Evolutionary conservation across 2,329 filamentous ascomycete species (phyloP), one percentile per base, ranked within the genome.

Genomic region (Arachnopeziza araneosa): DNA sequence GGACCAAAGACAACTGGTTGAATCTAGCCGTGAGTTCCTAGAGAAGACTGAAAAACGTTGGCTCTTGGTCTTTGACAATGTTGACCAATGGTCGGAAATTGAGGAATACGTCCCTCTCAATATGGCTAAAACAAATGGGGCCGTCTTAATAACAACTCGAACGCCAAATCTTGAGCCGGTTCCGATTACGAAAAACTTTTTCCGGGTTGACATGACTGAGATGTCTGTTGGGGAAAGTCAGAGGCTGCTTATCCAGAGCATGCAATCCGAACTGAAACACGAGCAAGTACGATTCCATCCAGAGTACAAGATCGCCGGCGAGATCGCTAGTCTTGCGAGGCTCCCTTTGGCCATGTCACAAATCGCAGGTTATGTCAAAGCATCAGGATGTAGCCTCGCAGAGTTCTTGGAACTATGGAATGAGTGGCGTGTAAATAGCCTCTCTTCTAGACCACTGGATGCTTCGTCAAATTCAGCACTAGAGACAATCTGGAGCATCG

Each of bases 1-100:
- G 52, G 57, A 58, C 19, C 53, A 53, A 22, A 56, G 22, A 50
- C 36, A 10, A 48, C 50, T 66, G 50, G 64, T 62, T 1, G 55
- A 51, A 54, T 14, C 56, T 2, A 61, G 61, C 17, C 56, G 58
- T 21, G 62, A 67, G 17, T 67, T 64, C 14, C 51, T 67, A 12
- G 52, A 65, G 32, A 63, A 8, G 2, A 61, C 58, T 9, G 52
- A 58, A 14, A 63, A 61, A 48, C 50, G 60, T 56, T 67, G 65
- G 65, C 49, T 66, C 10, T 50, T 67, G 36, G 60, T 67, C 19
- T 58, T 65, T 36, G 62, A 67, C 51, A 67, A 67, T n/a, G 63
- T 67, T 26, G 55, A 65, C 19, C 57, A 55, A 14, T 65, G 61
- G 63, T 50, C 54, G 23, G 58, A 62, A 24, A 62, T 65, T 52